Percentiles rank a stretch among this genome's conserved stretches.
phyloP scores from a whole-genome alignment of 305 asterid species.

The Fraxinus xanthoxyloides region DNA sequence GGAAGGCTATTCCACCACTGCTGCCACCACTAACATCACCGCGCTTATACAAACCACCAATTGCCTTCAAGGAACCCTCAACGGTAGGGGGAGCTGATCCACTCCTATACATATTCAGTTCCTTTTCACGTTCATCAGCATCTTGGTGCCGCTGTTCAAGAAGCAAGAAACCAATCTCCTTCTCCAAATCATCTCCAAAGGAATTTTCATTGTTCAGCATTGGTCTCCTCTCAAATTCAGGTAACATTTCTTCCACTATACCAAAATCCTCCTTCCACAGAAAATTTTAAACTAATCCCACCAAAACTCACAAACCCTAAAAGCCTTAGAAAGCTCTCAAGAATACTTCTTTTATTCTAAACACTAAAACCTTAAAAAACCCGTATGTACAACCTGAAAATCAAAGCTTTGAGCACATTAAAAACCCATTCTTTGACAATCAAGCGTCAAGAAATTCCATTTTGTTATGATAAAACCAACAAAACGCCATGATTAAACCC shows the following conservation, averaged over 20 bases:
- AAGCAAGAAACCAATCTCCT: conserved; percentile 72
- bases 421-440: conserved; percentile 20
- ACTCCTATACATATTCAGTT: conserved; percentile 63
- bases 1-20: conserved; percentile 36
- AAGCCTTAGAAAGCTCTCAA: conserved; percentile 24
- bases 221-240: conserved; percentile 82
- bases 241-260: conserved; percentile 51
- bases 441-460: conserved; percentile 4
- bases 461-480: conserved; percentile 11
- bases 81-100: conserved; percentile 42
- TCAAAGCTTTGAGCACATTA: conserved; percentile 7
- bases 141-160: conserved; percentile 78
- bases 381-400: conserved; percentile 28
- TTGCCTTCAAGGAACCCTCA: conserved; percentile 37
- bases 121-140: conserved; percentile 86
- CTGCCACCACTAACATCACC: conserved; percentile 40
- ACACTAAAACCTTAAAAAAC: conserved; percentile 18
- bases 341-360: conserved; percentile 17
- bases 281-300: conserved; percentile 16
- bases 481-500: conserved; percentile 39
- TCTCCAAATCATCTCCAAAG: conserved; percentile 82
- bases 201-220: conserved; percentile 68
- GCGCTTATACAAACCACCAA: conserved; percentile 42
- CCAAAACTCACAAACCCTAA: conserved; percentile 26
- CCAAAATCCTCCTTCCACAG: conserved; percentile 20